These are phyloP conservation scores for Aspergillus pseudonomiae DNA, from an alignment of 2,329 filamentous ascomycete genomes.

Conservation along the genomic window DNA sequence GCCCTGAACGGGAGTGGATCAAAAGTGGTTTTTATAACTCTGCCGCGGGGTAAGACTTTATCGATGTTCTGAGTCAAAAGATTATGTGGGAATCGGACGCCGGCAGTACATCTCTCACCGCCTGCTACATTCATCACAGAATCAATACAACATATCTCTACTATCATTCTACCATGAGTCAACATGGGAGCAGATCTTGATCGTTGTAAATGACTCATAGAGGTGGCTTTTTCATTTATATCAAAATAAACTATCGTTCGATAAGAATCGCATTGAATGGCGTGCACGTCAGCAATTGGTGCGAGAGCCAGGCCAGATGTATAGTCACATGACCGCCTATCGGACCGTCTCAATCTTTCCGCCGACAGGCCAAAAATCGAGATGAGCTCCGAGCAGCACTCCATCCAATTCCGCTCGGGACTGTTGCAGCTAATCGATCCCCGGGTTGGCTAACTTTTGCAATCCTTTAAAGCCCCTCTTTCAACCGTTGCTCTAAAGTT, in stretches of 20 bases:
- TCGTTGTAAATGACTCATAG: background rate
- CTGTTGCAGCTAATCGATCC: background rate
- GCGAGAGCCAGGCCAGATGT: background rate
- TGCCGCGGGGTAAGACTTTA: constrained; percentile 13
- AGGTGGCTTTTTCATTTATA: no score
- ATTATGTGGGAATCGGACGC: constrained; percentile 23
- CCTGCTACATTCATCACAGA: constrained; percentile 7
- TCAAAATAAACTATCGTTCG: background rate
- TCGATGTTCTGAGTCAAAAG: constrained; percentile 17
- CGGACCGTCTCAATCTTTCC: constrained; percentile 24
- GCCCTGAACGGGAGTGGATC: constrained; percentile 16
- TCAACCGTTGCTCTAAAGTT: background rate
- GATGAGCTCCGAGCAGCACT: constrained; percentile 17
- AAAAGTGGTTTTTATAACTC: constrained; percentile 10
- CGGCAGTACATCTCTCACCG: constrained; percentile 16
- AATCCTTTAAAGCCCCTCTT: background rate
- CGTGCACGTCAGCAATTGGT: background rate
- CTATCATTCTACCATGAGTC: background rate
- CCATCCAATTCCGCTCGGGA: constrained; percentile 1
- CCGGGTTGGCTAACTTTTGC: background rate
- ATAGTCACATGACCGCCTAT: constrained; percentile 24
- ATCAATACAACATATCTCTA: background rate
- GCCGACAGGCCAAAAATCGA: constrained; percentile 26
- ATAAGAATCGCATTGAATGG: background rate
- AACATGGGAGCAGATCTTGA: no score